Conservation (phyloP, 2,329 filamentous ascomycete genomes). For the Trichoderma polysporum region DNA sequence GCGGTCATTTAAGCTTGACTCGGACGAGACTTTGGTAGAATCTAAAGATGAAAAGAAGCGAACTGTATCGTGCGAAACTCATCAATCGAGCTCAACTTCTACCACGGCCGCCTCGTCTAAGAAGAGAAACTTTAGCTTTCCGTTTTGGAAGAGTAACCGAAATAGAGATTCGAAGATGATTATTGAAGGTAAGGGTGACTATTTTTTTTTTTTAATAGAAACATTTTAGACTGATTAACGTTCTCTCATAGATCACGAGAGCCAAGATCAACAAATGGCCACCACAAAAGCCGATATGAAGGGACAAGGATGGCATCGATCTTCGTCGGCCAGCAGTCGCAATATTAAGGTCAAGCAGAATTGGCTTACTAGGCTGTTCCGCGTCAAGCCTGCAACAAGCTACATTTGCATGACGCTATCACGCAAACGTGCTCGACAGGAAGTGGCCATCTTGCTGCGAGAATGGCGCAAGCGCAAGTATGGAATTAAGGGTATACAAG, state of each 20-base stretch:
- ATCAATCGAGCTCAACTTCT: constrained; percentile 24
- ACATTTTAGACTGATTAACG: background rate
- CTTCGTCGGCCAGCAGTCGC: constrained; percentile 41
- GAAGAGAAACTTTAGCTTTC: constrained; percentile 54
- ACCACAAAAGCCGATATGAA: background rate
- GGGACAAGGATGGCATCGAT: constrained; percentile 33
- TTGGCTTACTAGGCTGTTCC: constrained; percentile 86
- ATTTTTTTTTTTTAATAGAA: background rate
- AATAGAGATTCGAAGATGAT: constrained; percentile 46
- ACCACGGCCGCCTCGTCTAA: constrained; percentile 36
- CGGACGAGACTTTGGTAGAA: constrained; percentile 8
- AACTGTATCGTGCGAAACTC: constrained; percentile 22
- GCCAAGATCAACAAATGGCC: background rate
- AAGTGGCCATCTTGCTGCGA: constrained; percentile 70
- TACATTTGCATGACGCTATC: constrained; percentile 74
- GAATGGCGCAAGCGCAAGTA: constrained; percentile 79
- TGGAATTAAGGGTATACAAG: constrained; percentile 75
- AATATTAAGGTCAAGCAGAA: constrained; percentile 71
- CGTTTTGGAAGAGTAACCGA: constrained; percentile 56
- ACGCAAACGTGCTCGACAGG: constrained; percentile 68
- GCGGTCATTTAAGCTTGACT: constrained; percentile 41
- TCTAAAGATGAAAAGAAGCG: constrained; percentile 11
- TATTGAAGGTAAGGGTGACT: constrained; percentile 41
- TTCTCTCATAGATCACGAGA: background rate
- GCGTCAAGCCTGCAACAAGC: constrained; percentile 78